Evolutionary conservation across 352 stramenopile species (phyloP), one percentile per base, ranked within the genome.

Genomic region (Globisporangium abappressorium): DNA sequence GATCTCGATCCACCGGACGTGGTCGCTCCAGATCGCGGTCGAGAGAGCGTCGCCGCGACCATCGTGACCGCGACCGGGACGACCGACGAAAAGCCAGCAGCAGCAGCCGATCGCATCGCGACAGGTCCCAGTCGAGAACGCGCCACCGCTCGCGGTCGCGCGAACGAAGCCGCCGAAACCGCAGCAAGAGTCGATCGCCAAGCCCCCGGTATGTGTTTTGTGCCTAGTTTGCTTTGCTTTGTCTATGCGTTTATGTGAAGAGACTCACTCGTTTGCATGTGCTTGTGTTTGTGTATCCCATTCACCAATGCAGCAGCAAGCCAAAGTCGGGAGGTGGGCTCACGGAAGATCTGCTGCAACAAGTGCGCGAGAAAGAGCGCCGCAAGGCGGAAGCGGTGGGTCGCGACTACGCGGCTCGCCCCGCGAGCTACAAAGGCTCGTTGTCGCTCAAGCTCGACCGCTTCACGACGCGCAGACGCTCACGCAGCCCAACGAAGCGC

Each of bases 371-470:
- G 72, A 82, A 90, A 70, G 92, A 98, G 72, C 82, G 92, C 20
- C 91, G 96, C 63, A 97, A 96, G 69, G 92, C 88, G 28, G 83
- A 93, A 30, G 90, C 92, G 0, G 88, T 95, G 7, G 89, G 91
- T 5, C 93, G 86, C 30, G 93, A 97, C 69, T 98, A 98, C 62
- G 91, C 89, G 3, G 79, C 89, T n/a, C 89, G 87, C 18, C 94
- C 94, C 0, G 79, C 84, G 18, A 96, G 90, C 62, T 98, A 98
- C 75, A 97, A 98, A 73, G 93, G 93, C 18, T 97, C 89, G 33
- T 73, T 98, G 7, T 97, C 91, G 53, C 79, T 98, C 47, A 97
- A 97, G 64, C 72, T 95, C 3, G 92, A 98, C 68, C 88, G 87
- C 0, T 97, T 84, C 73, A 97, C 90, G 57, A 93, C 76, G 4